Evolutionary conservation across 2,329 filamentous ascomycete species (phyloP).

Genomic region (Aspergillus neoniger): DNA sequence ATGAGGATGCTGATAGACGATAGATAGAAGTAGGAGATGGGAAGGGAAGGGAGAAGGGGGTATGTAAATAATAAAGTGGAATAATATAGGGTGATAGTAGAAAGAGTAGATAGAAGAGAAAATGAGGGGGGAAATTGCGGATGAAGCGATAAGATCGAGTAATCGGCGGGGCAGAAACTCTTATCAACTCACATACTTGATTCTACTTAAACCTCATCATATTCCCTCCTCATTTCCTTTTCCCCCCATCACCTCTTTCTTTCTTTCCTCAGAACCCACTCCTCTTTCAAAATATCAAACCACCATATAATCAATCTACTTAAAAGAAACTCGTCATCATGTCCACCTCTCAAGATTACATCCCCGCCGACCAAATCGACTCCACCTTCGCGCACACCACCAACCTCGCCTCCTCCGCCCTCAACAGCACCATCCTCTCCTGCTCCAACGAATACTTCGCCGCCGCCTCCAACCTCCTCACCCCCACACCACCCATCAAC

Average conservation of each 20-base stretch:
- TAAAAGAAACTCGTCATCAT: too few species aligned
- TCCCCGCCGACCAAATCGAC: slow-evolving; percentile 55
- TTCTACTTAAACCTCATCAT: neutral
- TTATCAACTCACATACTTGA: neutral
- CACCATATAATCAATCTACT: too few species aligned
- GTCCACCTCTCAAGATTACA: slow-evolving; percentile 21
- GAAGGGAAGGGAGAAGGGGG: too few species aligned
- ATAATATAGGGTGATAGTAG: too few species aligned
- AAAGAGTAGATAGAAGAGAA: neutral
- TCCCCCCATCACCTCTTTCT: neutral
- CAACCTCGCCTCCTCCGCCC: slow-evolving; percentile 46
- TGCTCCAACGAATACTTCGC: slow-evolving; percentile 66
- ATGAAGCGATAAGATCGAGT: slow-evolving; percentile 25
- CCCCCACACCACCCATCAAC: slow-evolving; percentile 57
- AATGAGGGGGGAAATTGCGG: neutral
- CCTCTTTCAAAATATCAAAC: too few species aligned
- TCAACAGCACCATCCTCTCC: slow-evolving; percentile 58
- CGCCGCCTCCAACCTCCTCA: slow-evolving; percentile 59
- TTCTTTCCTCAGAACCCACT: neutral
- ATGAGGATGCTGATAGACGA: too few species aligned
- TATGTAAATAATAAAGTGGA: too few species aligned
- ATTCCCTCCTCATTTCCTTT: neutral
- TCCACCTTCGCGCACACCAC: slow-evolving; percentile 57
- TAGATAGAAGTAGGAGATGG: too few species aligned
- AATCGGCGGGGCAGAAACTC: slow-evolving; percentile 12